These are phyloP conservation scores for Polygonum maritimum DNA, from an alignment of 148 eudicot genomes.

Conservation along the genomic window DNA sequence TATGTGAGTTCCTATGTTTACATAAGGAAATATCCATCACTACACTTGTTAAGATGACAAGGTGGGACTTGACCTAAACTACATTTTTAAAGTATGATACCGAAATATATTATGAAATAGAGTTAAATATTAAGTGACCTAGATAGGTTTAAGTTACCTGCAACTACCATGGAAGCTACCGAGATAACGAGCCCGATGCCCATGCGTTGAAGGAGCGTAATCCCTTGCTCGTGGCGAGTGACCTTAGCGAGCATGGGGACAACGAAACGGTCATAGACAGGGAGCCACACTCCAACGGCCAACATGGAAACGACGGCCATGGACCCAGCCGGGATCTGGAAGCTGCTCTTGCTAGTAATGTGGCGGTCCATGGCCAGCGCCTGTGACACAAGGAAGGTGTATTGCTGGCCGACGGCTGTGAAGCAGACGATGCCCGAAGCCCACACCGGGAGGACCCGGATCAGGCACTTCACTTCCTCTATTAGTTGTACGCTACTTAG, in stretches of 20 bases:
- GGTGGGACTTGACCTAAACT: too few species aligned
- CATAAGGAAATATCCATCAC: too few species aligned
- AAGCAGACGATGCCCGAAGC: constrained; percentile 58
- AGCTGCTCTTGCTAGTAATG: constrained; percentile 33
- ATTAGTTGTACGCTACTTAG: constrained; percentile 51
- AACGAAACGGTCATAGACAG: constrained; percentile 47
- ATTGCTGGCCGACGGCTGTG: constrained; percentile 53
- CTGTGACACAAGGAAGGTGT: constrained; percentile 54
- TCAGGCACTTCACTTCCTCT: constrained; percentile 62
- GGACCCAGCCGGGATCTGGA: constrained; percentile 62
- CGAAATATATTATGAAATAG: too few species aligned
- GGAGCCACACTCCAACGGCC: constrained; percentile 45
- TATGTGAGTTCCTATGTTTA: too few species aligned
- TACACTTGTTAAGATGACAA: too few species aligned
- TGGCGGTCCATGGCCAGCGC: constrained; percentile 59
- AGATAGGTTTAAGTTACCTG: constrained; percentile 20
- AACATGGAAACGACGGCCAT: constrained; percentile 45
- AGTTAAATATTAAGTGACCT: neutral
- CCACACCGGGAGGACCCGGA: constrained; percentile 61
- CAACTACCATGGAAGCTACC: constrained; percentile 43
- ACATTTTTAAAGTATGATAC: too few species aligned
- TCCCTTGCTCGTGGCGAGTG: constrained; percentile 51
- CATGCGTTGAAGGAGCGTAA: constrained; percentile 60
- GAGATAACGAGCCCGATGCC: constrained; percentile 52
- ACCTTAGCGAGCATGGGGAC: constrained; percentile 41